phyloP scores from a whole-genome alignment of 164 flowering plant genomes.

The Hamamelis virginiana region DNA sequence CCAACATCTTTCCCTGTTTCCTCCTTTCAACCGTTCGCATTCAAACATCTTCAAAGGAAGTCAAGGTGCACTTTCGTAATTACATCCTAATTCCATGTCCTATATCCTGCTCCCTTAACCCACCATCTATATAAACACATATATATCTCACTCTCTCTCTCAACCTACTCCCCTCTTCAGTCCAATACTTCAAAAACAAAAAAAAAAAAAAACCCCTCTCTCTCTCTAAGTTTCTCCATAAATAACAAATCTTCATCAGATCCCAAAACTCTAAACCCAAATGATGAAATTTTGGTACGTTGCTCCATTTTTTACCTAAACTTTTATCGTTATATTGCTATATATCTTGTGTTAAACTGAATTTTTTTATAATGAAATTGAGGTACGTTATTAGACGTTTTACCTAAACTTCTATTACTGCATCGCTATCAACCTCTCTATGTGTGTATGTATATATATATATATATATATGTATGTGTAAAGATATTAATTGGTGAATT shows the following conservation, averaged over 20 bases:
- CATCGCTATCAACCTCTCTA: background rate
- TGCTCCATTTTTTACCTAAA: constrained; percentile 2
- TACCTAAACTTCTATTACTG: background rate
- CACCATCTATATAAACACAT: constrained; percentile 35
- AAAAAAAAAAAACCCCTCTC: background rate
- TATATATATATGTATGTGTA: too few species aligned
- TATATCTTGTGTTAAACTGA: too few species aligned
- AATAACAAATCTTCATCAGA: background rate
- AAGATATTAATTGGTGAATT: too few species aligned
- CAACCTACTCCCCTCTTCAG: background rate
- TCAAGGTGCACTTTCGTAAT: constrained; percentile 46
- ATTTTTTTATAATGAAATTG: too few species aligned
- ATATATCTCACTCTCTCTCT: constrained; percentile 6
- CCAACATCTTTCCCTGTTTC: constrained; percentile 52
- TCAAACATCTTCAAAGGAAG: constrained; percentile 29
- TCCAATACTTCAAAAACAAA: background rate
- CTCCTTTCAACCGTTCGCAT: constrained; percentile 40
- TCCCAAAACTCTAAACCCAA: background rate
- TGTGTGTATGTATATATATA: too few species aligned
- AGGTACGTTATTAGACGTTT: background rate
- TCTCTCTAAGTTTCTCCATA: constrained; percentile 11
- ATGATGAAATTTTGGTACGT: constrained; percentile 18
- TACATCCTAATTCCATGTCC: constrained; percentile 7
- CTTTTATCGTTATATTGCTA: background rate
- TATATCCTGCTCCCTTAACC: background rate